phyloP scores from a whole-genome alignment of 2,329 filamentous ascomycete genomes.

The Aspergillus latus region DNA sequence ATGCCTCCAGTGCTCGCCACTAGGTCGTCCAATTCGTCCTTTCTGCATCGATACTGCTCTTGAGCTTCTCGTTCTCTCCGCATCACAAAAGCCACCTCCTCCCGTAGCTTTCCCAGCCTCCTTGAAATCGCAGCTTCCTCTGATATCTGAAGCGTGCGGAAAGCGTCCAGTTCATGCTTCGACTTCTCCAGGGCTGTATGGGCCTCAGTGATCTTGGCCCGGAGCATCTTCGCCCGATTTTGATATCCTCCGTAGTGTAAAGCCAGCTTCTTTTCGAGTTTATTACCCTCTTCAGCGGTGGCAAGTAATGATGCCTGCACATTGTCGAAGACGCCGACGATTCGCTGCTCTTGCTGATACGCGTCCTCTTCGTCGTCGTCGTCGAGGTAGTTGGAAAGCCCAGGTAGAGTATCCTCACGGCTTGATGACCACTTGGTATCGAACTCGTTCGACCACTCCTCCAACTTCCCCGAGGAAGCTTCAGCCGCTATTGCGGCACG shows the following conservation, averaged over 20 bases:
- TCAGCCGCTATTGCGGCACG: conserved; percentile 75
- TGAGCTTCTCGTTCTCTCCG: conserved; percentile 86
- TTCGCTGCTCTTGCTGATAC: conserved; percentile 55
- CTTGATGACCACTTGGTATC: conserved; percentile 53
- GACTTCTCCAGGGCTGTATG: conserved; percentile 73
- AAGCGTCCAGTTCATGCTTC: conserved; percentile 68
- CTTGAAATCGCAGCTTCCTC: conserved; percentile 75
- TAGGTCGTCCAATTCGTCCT: conserved; percentile 72
- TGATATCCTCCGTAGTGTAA: conserved; percentile 88
- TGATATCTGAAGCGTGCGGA: conserved; percentile 71
- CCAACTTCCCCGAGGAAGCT: conserved; percentile 53
- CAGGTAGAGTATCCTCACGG: conserved; percentile 61
- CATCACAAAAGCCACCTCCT: conserved; percentile 80
- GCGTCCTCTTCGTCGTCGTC: conserved; percentile 72
- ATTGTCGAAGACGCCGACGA: conserved; percentile 71
- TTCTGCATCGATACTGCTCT: conserved; percentile 73
- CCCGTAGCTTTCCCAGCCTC: conserved; percentile 71
- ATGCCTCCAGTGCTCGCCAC: conserved; percentile 30
- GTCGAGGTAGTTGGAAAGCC: conserved; percentile 75
- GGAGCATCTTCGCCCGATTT: conserved; percentile 76
- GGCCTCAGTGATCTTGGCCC: conserved; percentile 75
- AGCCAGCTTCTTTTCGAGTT: conserved; percentile 88
- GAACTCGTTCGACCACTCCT: conserved; percentile 49
- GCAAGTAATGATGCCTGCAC: conserved; percentile 72
- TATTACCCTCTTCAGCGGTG: conserved; percentile 76